Base-by-base conservation (phyloP, 2,329 filamentous ascomycete species). In the Botrytis hyacinthi region DNA sequence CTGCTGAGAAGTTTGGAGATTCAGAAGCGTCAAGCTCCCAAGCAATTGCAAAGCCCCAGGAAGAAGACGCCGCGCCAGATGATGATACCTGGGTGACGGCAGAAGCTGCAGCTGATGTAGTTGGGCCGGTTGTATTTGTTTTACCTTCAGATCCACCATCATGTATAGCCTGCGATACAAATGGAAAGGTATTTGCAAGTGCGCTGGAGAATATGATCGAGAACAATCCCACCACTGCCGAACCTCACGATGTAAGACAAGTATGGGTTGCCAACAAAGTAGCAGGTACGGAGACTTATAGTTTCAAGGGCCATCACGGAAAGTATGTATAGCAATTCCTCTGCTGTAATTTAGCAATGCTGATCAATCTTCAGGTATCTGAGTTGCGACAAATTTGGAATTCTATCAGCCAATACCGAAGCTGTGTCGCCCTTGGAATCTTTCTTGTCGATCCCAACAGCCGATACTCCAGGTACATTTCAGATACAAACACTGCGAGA, bases 61-160 rank as follows among this genome's bases (percentile, higher is more conserved):
- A 73, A 69, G 76, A 76, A 48, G 76, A 78, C 44, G 76, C 75
- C 42, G 54, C 76, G 42, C 62, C 74, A 18, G 86, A 90, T 75
- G 95, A 97, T 81, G 93, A 97, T 82, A 94, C 89, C 81, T 99
- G 96, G 96, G 94, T 98, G 7, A 93, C 91, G 7, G 95, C 94
- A 77, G 94, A 97, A 76, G 84, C 84, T 4, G 83, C 90, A 18
- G 85, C 85, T 73, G 95, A 98, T 80, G 87, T 98, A 59, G 86
- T 90, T 4, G 96, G 95, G 0, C 95, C 96, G 0, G 84, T 97
- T 70, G 87, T 98, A 79, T 86, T 98, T 72, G 92, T 97, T 1
- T 85, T 98, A 8, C 92, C 94, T 2, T 93, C 93, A 2, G 88
- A 91, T 16, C 88, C 89, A 1, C 88, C 91, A 0, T 90, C 90